Evolutionary conservation across 164 flowering plant species (phyloP).

Genomic region (Malania oleifera): DNA sequence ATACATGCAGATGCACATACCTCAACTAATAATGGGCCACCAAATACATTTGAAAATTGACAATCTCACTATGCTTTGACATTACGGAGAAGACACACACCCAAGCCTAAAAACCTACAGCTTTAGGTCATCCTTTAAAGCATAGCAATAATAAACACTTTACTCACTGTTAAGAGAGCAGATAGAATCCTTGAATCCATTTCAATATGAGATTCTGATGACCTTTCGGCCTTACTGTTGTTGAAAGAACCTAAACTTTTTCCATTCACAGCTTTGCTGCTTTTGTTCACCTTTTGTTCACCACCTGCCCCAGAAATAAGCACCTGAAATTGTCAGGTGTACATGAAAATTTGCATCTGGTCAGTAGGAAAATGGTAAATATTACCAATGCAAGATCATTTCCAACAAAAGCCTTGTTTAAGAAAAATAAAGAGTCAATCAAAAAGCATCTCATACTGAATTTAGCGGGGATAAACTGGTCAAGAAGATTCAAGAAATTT

Average conservation of each 20-base stretch:
- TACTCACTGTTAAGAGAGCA: slow-evolving; percentile 77
- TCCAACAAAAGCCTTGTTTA: not conserved
- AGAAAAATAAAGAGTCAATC: not conserved
- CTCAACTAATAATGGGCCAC: no score
- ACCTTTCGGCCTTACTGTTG: slow-evolving; percentile 25
- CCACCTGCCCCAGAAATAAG: slow-evolving; percentile 51
- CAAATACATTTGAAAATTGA: no score
- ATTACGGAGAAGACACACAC: no score
- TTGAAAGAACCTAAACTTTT: slow-evolving; percentile 18
- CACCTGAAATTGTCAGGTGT: slow-evolving; percentile 40
- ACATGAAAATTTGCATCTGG: not conserved
- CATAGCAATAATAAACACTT: not conserved
- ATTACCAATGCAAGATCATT: not conserved
- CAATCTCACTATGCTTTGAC: no score
- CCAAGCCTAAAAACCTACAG: no score
- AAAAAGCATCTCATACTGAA: not conserved
- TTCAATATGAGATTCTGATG: slow-evolving; percentile 58
- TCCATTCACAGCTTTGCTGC: slow-evolving; percentile 21
- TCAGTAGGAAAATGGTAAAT: no score
- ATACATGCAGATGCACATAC: no score
- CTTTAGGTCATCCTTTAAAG: not conserved
- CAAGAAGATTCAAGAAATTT: no score
- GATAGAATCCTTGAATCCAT: slow-evolving; percentile 87
- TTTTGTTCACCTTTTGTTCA: slow-evolving; percentile 28
- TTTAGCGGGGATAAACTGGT: no score